phyloP scores from a whole-genome alignment of 2,329 filamentous ascomycete species.

The Sphaerulina populicola region DNA sequence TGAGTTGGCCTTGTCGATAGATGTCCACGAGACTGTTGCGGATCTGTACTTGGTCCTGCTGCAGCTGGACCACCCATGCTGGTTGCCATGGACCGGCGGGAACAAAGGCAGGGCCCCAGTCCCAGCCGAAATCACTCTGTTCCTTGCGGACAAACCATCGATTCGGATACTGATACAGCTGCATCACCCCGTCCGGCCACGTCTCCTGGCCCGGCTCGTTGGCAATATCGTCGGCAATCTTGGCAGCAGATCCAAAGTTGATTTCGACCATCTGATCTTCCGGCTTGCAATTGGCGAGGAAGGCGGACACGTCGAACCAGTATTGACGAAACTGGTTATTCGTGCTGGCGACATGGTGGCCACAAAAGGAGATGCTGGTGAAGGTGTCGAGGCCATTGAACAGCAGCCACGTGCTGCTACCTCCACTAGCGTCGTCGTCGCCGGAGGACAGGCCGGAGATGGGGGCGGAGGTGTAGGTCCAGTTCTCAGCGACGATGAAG shows the following conservation, averaged over 20 bases:
- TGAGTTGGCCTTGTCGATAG: slow-evolving; percentile 51
- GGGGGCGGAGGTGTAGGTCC: slow-evolving; percentile 51
- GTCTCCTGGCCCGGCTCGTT: slow-evolving; percentile 40
- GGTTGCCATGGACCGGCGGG: slow-evolving; percentile 57
- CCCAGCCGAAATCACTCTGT: slow-evolving; percentile 58
- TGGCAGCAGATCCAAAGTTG: slow-evolving; percentile 51
- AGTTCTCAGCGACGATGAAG: slow-evolving; percentile 52
- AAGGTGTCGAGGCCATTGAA: slow-evolving; percentile 58
- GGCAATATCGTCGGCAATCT: slow-evolving; percentile 48
- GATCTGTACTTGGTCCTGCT: slow-evolving; percentile 38
- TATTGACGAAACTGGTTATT: slow-evolving; percentile 58
- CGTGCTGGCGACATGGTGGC: slow-evolving; percentile 47
- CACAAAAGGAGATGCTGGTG: slow-evolving; percentile 49
- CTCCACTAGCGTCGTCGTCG: slow-evolving; percentile 31
- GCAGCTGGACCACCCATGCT: slow-evolving; percentile 49
- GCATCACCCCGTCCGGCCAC: slow-evolving; percentile 46
- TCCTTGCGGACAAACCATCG: slow-evolving; percentile 53
- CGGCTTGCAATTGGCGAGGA: slow-evolving; percentile 37
- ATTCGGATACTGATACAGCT: slow-evolving; percentile 46
- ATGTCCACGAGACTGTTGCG: slow-evolving; percentile 52
- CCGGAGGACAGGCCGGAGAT: slow-evolving; percentile 35
- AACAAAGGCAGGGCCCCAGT: slow-evolving; percentile 49
- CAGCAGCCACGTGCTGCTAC: slow-evolving; percentile 49
- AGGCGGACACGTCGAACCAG: slow-evolving; percentile 48
- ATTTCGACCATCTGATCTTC: slow-evolving; percentile 39